These are phyloP conservation scores for Ganoderma sinense DNA, from an alignment of 1,284 basidiomycete species.

Conservation along the genomic window DNA sequence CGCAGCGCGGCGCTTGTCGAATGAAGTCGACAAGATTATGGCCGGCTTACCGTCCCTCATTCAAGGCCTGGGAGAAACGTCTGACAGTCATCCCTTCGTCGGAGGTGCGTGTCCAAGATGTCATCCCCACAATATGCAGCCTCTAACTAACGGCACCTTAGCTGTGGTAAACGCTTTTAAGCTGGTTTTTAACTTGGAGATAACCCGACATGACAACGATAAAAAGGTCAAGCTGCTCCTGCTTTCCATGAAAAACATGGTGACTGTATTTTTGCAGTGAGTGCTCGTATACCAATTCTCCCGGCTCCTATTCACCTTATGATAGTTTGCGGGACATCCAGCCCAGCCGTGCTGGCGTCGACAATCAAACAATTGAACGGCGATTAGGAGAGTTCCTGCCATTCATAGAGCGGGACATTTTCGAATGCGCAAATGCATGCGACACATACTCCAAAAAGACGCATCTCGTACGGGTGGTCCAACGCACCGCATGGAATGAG, in stretches of 20 bases:
- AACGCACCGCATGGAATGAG: not conserved
- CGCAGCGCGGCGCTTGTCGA: not conserved
- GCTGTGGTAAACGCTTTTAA: not conserved
- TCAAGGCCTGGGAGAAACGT: not conserved
- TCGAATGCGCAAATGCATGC: not conserved
- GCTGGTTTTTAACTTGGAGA: not conserved
- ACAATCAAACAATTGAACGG: not conserved
- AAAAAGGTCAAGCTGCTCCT: conserved; percentile 1
- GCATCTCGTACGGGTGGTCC: not conserved
- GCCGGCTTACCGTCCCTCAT: not conserved
- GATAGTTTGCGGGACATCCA: not conserved
- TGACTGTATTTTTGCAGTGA: not conserved
- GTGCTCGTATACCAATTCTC: not conserved
- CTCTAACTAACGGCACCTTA: not conserved
- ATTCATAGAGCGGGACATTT: not conserved
- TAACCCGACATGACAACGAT: not conserved
- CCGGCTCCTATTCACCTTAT: not conserved
- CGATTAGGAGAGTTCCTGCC: not conserved
- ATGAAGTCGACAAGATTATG: not conserved
- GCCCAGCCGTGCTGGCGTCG: not conserved
- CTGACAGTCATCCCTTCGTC: not conserved
- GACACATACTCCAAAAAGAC: not conserved
- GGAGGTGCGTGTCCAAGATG: not conserved
- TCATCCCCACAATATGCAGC: not conserved
- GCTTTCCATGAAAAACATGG: not conserved